These are phyloP conservation scores for Cicer pinnatifidum DNA, from an alignment of 306 rosid species.

Conservation along the genomic window DNA sequence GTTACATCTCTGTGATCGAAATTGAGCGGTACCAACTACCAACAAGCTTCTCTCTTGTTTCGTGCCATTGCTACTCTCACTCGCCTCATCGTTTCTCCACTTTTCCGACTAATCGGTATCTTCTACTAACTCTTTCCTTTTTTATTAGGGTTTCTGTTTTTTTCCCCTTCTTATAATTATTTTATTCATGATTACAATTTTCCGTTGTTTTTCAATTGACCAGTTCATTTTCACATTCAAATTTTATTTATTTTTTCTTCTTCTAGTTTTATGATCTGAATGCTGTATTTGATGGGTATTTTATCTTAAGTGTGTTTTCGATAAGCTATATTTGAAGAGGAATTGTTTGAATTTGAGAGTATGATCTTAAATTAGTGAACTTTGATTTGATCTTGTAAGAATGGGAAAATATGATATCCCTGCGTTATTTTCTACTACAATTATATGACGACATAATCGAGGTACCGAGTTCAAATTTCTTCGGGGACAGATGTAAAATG, in stretches of 20 bases:
- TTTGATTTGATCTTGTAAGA: conserved; percentile 6
- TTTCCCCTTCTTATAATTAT: neutral
- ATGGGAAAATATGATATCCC: neutral
- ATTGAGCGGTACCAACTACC: neutral
- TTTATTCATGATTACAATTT: neutral
- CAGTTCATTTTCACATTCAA: conserved; percentile 1
- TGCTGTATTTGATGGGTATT: neutral
- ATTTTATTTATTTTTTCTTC: neutral
- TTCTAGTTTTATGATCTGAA: neutral
- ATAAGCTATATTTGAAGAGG: conserved; percentile 2
- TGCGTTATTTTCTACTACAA: neutral
- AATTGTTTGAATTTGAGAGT: conserved; percentile 31
- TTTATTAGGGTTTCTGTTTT: conserved; percentile 21
- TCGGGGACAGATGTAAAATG: too few relatives aligned
- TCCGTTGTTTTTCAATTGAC: conserved; percentile 1
- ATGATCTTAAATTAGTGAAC: conserved; percentile 24
- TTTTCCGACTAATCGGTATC: conserved; percentile 35
- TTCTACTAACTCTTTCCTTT: conserved; percentile 14
- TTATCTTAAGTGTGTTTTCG: neutral
- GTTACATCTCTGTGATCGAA: conserved; percentile 10
- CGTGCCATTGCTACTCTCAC: neutral
- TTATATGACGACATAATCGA: too few relatives aligned
- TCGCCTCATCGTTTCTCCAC: conserved; percentile 17
- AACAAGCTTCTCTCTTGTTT: conserved; percentile 9
- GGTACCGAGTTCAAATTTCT: too few relatives aligned